Evolutionary conservation across 208 protist genomes (phyloP).

Genomic region (Wallacemonas sp.): DNA sequence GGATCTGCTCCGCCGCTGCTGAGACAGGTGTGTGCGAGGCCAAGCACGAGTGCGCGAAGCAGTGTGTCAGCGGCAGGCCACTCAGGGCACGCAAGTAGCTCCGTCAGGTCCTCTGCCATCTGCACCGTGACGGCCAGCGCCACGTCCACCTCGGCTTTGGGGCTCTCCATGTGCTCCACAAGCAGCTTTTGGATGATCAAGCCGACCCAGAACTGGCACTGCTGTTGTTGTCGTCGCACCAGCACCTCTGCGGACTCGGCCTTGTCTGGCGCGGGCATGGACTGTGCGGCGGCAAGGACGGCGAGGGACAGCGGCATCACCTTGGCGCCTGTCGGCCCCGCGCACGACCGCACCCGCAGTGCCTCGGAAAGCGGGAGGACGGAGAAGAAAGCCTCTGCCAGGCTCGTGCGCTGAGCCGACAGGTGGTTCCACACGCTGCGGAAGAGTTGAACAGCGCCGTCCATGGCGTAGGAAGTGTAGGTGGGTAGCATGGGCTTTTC

Average conservation of each 20-base stretch:
- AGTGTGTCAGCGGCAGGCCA: conserved; percentile 77
- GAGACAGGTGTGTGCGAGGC: conserved; percentile 34
- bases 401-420: conserved; percentile 33
- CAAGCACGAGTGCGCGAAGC: conserved; percentile 47
- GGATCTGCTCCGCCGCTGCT: neutral
- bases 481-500: conserved; percentile 27
- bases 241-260: conserved; percentile 22
- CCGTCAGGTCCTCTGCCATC: conserved; percentile 72
- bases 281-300: conserved; percentile 77
- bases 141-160: conserved; percentile 38
- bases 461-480: conserved; percentile 61
- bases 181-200: conserved; percentile 47
- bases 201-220: conserved; percentile 52
- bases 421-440: conserved; percentile 71
- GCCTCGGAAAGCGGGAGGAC: conserved; percentile 39
- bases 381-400: conserved; percentile 46
- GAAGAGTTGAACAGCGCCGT: conserved; percentile 56
- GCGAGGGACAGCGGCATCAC: conserved; percentile 63
- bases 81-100: conserved; percentile 63
- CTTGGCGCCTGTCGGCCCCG: conserved; percentile 27
- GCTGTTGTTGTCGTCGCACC: conserved; percentile 26
- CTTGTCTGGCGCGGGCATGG: conserved; percentile 22
- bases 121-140: conserved; percentile 30
- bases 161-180: conserved; percentile 12
- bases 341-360: conserved; percentile 36